Evolutionary conservation across 148 eudicot species (phyloP).

Genomic region (Suaeda aralocaspica): DNA sequence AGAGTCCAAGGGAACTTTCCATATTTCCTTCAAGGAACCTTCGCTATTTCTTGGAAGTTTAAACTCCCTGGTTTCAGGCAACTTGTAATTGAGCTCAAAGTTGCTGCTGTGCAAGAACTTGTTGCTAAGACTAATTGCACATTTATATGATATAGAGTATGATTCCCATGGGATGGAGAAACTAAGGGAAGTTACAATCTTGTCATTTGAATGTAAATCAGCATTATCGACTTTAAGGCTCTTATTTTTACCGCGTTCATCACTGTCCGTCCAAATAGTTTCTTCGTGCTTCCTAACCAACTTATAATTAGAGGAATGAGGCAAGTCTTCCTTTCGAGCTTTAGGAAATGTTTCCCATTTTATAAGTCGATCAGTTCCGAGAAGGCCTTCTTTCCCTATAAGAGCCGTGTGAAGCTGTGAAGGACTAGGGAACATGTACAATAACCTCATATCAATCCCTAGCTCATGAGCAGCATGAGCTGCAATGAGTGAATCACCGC

Average conservation of each 20-base stretch:
- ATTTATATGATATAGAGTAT: conserved; percentile 16
- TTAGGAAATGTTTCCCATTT: conserved; percentile 28
- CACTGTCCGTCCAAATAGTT: conserved; percentile 18
- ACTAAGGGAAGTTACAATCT: conserved; percentile 28
- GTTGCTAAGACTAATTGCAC: conserved; percentile 65
- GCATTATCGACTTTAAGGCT: conserved; percentile 43
- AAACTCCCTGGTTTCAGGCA: conserved; percentile 29
- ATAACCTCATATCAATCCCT: conserved; percentile 74
- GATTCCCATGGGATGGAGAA: conserved; percentile 39
- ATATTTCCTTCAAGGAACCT: conserved; percentile 44
- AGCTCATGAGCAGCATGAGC: conserved; percentile 74
- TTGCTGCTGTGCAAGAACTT: conserved; percentile 32
- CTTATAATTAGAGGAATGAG: conserved; percentile 24
- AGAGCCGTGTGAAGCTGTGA: conserved; percentile 57
- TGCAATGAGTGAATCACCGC: conserved; percentile 80
- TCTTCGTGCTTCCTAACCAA: conserved; percentile 28
- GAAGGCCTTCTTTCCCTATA: conserved; percentile 30
- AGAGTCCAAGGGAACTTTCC: conserved; percentile 80
- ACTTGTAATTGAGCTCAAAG: conserved; percentile 22
- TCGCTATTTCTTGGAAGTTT: conserved; percentile 40
- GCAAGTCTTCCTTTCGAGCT: conserved; percentile 21
- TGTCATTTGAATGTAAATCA: conserved; percentile 17
- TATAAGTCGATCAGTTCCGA: conserved; percentile 22
- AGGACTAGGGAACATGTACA: conserved; percentile 73
- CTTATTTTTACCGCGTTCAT: conserved; percentile 29